A percentile compares a stretch with the other conserved stretches of the same genome.
phyloP scores from a whole-genome alignment of 306 rosid species.

The Notholithocarpus densiflorus region DNA sequence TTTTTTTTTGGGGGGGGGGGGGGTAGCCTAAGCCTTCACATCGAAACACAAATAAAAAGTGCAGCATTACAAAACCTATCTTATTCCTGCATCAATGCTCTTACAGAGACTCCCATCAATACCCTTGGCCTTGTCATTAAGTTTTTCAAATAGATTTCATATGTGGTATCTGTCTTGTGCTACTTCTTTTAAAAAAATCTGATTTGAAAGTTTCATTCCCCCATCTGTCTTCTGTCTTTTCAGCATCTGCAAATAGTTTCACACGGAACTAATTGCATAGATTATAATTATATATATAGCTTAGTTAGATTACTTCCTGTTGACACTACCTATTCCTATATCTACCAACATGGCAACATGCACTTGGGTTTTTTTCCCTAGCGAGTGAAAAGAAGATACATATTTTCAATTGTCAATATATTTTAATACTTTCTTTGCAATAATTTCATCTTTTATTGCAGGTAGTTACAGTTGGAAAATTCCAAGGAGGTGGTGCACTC shows the following conservation, averaged over 20 bases:
- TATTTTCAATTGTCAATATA: background rate
- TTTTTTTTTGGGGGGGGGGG: background rate
- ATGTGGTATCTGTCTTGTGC: background rate
- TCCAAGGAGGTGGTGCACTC: constrained; percentile 61
- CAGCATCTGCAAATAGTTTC: background rate
- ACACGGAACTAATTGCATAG: background rate
- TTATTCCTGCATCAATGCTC: background rate
- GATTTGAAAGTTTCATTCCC: background rate
- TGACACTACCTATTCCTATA: background rate
- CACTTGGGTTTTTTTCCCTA: background rate
- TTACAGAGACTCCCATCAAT: background rate
- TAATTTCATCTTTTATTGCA: constrained; percentile 7
- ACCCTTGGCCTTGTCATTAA: background rate
- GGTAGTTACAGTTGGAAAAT: constrained; percentile 55
- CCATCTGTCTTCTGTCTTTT: background rate
- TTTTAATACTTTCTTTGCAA: background rate
- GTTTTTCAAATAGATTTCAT: background rate
- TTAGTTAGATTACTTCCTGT: background rate
- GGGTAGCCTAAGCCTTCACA: background rate
- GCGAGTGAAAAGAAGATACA: background rate
- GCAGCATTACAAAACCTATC: background rate
- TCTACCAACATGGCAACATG: background rate
- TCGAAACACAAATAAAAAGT: background rate
- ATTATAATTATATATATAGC: background rate
- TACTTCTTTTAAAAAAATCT: background rate